phyloP scores from a whole-genome alignment of 176 grass and related monocot genomes.

The Ensete ventricosum region DNA sequence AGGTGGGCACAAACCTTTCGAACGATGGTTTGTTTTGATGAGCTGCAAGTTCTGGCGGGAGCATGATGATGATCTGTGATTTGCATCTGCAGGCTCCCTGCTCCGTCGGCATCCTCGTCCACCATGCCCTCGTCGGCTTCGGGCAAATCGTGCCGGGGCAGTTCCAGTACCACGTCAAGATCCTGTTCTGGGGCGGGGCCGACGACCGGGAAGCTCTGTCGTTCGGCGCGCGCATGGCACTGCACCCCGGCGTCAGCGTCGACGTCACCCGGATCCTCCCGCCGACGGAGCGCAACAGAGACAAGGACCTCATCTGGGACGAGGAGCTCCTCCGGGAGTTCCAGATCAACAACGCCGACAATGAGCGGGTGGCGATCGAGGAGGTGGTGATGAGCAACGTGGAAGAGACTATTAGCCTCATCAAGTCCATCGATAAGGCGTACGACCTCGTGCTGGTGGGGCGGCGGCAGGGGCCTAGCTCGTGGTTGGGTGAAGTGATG shows the following conservation, averaged over 20 bases:
- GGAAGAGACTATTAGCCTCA: constrained; percentile 2
- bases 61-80: background rate
- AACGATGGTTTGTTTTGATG: background rate
- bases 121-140: background rate
- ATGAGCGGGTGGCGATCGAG: constrained; percentile 12
- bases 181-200: constrained; percentile 31
- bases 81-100: constrained; percentile 10
- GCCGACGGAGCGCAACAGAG: background rate
- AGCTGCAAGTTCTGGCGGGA: background rate
- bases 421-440: background rate
- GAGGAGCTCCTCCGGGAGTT: constrained; percentile 19
- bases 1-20: background rate
- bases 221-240: constrained; percentile 15
- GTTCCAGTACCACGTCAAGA: constrained; percentile 8
- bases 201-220: constrained; percentile 36
- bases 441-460: constrained; percentile 29
- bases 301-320: constrained; percentile 15
- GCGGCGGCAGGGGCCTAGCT: background rate
- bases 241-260: constrained; percentile 1
- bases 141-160: background rate
- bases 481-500: constrained; percentile 9
- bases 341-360: constrained; percentile 3
- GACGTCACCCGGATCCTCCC: constrained; percentile 6
- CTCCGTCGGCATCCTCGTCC: constrained; percentile 29
- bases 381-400: constrained; percentile 11